phyloP scores from a whole-genome alignment of 176 grass and related monocot species.

The Avena sativa region DNA sequence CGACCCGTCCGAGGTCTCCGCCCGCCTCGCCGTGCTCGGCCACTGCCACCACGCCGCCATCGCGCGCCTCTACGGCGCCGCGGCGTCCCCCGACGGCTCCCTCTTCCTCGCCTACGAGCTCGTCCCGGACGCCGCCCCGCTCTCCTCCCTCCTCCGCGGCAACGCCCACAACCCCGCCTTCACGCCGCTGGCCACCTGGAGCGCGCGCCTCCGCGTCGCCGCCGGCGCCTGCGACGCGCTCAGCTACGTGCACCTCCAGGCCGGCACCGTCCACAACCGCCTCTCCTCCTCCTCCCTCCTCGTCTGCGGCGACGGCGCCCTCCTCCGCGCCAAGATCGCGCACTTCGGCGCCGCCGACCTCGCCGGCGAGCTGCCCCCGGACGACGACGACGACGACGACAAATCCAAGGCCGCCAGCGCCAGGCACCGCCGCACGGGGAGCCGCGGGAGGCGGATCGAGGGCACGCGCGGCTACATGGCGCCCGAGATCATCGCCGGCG shows the following conservation, averaged over 20 bases:
- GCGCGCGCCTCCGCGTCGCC: constrained; percentile 68
- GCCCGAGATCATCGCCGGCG: constrained; percentile 58
- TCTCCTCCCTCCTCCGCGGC: constrained; percentile 71
- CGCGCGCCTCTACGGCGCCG: constrained; percentile 81
- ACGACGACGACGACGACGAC: not conserved
- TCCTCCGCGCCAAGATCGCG: constrained; percentile 73
- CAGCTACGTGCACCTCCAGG: constrained; percentile 83
- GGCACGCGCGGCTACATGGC: constrained; percentile 88
- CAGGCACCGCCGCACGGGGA: constrained; percentile 30
- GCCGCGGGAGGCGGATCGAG: constrained; percentile 63
- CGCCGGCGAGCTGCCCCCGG: constrained; percentile 63
- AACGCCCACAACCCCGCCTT: constrained; percentile 71
- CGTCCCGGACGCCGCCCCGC: constrained; percentile 52
- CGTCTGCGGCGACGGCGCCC: constrained; percentile 55
- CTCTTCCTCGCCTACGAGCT: constrained; percentile 86
- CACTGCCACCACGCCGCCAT: constrained; percentile 87
- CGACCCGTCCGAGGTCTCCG: constrained; percentile 39
- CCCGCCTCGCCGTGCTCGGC: constrained; percentile 53
- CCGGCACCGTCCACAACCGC: constrained; percentile 76
- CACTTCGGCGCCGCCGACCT: constrained; percentile 82
- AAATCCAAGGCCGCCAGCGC: not conserved
- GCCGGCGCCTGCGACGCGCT: constrained; percentile 74
- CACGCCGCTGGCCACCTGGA: constrained; percentile 74
- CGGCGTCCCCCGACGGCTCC: constrained; percentile 59
- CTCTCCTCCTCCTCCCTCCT: constrained; percentile 76